These are phyloP conservation scores for Ogataea paraovalis DNA, from an alignment of 805 yeast species.

Conservation along the genomic window DNA sequence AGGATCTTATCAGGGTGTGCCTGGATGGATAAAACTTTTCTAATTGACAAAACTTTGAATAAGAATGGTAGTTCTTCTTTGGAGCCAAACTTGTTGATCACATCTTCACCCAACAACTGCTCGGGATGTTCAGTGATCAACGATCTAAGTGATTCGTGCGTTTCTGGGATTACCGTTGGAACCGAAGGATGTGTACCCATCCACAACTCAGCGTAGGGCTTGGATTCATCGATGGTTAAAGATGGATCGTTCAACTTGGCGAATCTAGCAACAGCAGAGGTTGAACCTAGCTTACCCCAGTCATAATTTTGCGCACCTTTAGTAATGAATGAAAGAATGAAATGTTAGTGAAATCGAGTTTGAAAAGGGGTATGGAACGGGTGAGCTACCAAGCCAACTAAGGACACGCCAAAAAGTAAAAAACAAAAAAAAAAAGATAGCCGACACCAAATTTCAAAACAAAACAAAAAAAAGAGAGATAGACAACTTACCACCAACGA, in stretches of 20 bases:
- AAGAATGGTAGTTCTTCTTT: conserved; percentile 78
- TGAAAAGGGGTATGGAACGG: too few species aligned
- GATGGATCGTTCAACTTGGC: conserved; percentile 66
- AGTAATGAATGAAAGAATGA: not conserved
- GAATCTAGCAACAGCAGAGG: conserved; percentile 86
- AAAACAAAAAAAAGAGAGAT: not conserved
- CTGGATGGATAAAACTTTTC: conserved; percentile 90
- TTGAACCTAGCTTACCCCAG: conserved; percentile 67
- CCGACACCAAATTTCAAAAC: not conserved
- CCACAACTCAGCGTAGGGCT: conserved; percentile 98
- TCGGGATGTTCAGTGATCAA: conserved; percentile 58
- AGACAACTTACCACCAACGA: conserved; percentile 31
- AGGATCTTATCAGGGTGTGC: conserved; percentile 95
- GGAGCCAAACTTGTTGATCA: conserved; percentile 64
- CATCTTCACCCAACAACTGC: conserved; percentile 50
- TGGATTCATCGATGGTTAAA: conserved; percentile 59
- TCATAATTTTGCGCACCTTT: conserved; percentile 36
- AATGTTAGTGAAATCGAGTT: too few species aligned
- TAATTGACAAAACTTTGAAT: conserved; percentile 90
- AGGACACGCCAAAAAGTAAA: not conserved
- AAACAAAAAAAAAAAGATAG: not conserved
- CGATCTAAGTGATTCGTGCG: conserved; percentile 61
- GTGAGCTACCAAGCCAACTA: not conserved
- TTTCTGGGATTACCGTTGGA: conserved; percentile 61
- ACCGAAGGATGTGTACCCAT: conserved; percentile 98